Evolutionary conservation across 495 filamentous ascomycete genomes (phyloP).

Genomic region (Rhizodiscina lignyota): DNA sequence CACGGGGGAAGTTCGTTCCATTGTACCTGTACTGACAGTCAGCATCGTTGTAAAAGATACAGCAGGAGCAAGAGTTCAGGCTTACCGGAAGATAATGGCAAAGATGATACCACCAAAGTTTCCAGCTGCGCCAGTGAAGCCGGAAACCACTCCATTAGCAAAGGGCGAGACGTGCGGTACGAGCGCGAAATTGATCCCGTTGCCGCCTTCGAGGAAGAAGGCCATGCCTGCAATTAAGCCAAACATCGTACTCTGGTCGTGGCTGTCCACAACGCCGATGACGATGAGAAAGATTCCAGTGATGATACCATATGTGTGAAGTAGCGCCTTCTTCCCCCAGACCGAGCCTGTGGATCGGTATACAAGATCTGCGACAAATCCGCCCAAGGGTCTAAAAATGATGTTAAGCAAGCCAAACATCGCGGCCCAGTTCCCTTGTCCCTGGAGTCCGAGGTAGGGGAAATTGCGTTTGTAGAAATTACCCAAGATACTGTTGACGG

Average conservation of each 20-base stretch:
- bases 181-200: slow-evolving; percentile 73
- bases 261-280: slow-evolving; percentile 50
- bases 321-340: slow-evolving; percentile 62
- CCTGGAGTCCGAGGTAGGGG: slow-evolving; percentile 53
- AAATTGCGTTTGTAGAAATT: slow-evolving; percentile 70
- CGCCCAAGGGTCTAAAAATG: slow-evolving; percentile 56
- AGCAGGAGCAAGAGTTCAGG: too few relatives aligned
- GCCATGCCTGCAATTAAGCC: slow-evolving; percentile 60
- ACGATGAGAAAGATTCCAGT: slow-evolving; percentile 53
- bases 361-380: slow-evolving; percentile 53
- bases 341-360: slow-evolving; percentile 42
- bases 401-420: slow-evolving; percentile 88
- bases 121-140: slow-evolving; percentile 59
- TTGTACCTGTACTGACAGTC: too few relatives aligned
- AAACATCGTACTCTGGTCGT: slow-evolving; percentile 47
- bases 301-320: slow-evolving; percentile 42
- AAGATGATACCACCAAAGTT: slow-evolving; percentile 81
- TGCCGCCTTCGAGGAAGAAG: slow-evolving; percentile 69
- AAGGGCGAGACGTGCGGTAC: slow-evolving; percentile 71
- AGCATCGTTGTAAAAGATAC: too few relatives aligned
- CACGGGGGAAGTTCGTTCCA: slow-evolving; percentile 44
- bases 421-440: slow-evolving; percentile 60
- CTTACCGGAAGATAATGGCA: slow-evolving; percentile 73
- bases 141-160: slow-evolving; percentile 60
- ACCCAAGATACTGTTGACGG: slow-evolving; percentile 70